A percentile compares a stretch with the other conserved stretches of the same genome.
phyloP scores from a whole-genome alignment of 352 stramenopile genomes.

The Achlya hypogyna region DNA sequence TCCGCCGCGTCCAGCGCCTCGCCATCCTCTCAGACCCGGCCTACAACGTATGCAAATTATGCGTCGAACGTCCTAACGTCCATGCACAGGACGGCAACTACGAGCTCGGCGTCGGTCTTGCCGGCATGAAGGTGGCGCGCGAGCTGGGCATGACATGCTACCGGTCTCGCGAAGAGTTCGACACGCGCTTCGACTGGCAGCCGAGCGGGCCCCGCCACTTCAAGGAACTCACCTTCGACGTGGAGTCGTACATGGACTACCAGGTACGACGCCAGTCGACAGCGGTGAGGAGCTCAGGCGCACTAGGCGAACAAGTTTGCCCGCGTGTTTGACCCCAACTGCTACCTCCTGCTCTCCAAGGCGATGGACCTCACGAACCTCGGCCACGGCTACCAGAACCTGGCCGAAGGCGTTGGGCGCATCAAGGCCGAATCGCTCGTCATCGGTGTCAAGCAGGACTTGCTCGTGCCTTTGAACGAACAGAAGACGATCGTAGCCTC shows the following conservation, averaged over 20 bases:
- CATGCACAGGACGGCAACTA: constrained; percentile 50
- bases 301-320: constrained; percentile 59
- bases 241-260: constrained; percentile 88
- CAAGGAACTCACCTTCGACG: constrained; percentile 73
- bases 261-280: constrained; percentile 27
- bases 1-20: constrained; percentile 73
- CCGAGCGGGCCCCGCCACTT: constrained; percentile 60
- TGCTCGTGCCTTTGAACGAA: constrained; percentile 77
- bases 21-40: constrained; percentile 67
- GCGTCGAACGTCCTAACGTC: neutral
- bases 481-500: constrained; percentile 53
- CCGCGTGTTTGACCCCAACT: constrained; percentile 77
- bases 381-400: constrained; percentile 49
- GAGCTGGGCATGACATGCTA: constrained; percentile 85
- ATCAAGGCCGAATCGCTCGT: constrained; percentile 59
- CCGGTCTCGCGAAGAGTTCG: constrained; percentile 81
- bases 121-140: constrained; percentile 78
- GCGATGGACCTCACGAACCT: constrained; percentile 82
- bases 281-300: neutral
- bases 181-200: constrained; percentile 80
- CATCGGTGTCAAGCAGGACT: constrained; percentile 75
- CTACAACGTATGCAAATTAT: constrained; percentile 39
- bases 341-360: constrained; percentile 83
- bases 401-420: constrained; percentile 62
- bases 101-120: constrained; percentile 33